Evolutionary conservation across 495 filamentous ascomycete genomes (phyloP), one percentile per base, ranked within the genome.

Genomic region (Neurospora sp.): DNA sequence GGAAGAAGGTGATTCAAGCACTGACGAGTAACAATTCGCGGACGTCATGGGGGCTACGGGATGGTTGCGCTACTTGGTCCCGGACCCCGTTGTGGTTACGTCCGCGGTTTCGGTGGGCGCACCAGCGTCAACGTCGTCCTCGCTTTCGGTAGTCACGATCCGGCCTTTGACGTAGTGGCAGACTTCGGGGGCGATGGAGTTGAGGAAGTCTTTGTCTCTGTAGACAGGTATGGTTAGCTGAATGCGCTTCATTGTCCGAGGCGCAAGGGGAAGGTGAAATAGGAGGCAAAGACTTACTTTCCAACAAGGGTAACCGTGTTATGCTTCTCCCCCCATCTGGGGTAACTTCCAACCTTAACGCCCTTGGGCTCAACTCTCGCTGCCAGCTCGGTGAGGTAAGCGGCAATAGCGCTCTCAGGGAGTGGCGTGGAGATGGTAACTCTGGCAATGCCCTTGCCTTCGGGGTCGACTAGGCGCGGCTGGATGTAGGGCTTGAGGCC

Each of bases 311-410:
- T 98, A 39, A 99, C 92, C 0, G 93, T 94, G 79, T 99, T 99
- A 38, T 87, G 86, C 76, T 89, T 89, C 85, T 92, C 95, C 0
- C 90, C 93, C 96, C 94, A 97, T 68, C 93, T 84, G 31, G 96
- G 96, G 82, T 99, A 99, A 78, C 93, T 96, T 8, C 96, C 96
- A n/a, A 99, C 93, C 83, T 98, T 98, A 70, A 99, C 86, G 0
- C 93, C 93, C 74, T 86, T 87, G 0, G 87, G 81, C 79, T 89
- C 88, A 8, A 92, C 92, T 80, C 86, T 88, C 16, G 79, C 85
- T 14, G 94, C 92, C 71, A 99, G 82, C 74, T 91, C 87, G 4
- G 93, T 94, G 80, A 99, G 82, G 76, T 92, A 98, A 44, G 83
- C 86, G 9, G 96, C 95, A 8, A 98, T 88, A 3, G 85, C 86